These are phyloP conservation scores for Shiraia sp. DNA, from an alignment of 2,329 filamentous ascomycete genomes.

Conservation along the genomic window DNA sequence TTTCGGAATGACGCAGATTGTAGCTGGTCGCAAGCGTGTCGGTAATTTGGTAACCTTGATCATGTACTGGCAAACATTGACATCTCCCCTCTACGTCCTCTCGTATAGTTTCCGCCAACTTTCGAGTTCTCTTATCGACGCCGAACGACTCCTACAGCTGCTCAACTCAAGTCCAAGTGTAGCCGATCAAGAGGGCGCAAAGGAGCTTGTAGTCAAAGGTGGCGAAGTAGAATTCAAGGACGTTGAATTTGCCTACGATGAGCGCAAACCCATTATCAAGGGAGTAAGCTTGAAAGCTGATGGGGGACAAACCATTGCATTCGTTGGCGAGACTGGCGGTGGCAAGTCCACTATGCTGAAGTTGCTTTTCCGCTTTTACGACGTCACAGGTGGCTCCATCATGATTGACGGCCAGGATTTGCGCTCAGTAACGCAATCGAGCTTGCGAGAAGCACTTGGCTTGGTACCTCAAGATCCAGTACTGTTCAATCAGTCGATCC, in stretches of 20 bases:
- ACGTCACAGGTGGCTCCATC: constrained; percentile 59
- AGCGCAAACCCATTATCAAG: constrained; percentile 55
- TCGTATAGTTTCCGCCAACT: constrained; percentile 55
- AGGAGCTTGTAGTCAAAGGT: constrained; percentile 48
- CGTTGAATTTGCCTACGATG: constrained; percentile 61
- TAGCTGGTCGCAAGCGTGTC: constrained; percentile 53
- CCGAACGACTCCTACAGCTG: constrained; percentile 63
- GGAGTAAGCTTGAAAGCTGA: constrained; percentile 54
- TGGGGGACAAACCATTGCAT: constrained; percentile 60
- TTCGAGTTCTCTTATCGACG: constrained; percentile 63
- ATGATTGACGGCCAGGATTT: constrained; percentile 64
- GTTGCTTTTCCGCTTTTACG: constrained; percentile 64
- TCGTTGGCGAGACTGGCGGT: constrained; percentile 65
- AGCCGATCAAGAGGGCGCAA: constrained; percentile 44
- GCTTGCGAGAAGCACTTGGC: constrained; percentile 62
- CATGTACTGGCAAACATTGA: constrained; percentile 62
- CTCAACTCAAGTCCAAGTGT: constrained; percentile 63
- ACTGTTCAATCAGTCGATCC: constrained; percentile 66
- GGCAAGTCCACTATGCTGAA: constrained; percentile 67
- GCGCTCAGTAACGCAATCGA: constrained; percentile 60
- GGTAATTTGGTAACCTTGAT: constrained; percentile 68
- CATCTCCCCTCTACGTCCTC: constrained; percentile 55
- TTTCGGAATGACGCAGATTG: constrained; percentile 59
- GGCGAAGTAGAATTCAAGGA: constrained; percentile 60
- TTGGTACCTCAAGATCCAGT: constrained; percentile 68